Conservation (phyloP, 176 grass and related monocot species). For the Bonia amplexicaulis region DNA sequence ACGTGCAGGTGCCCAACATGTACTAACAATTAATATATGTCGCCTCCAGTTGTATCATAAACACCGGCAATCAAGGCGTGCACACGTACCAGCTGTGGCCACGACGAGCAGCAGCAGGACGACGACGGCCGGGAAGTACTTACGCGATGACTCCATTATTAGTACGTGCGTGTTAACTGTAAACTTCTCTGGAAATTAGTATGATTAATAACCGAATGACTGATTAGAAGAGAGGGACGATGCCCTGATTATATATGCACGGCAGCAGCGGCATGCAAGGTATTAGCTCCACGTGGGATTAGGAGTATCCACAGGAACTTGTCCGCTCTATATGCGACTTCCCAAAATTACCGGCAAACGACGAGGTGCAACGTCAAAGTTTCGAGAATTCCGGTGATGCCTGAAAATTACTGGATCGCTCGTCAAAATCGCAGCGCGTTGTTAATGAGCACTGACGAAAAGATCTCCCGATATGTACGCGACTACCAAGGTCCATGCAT, state of each 20-base stretch:
- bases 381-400: too few species aligned
- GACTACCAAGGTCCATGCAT: too few species aligned
- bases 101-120: constrained; percentile 1
- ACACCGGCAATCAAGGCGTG: neutral
- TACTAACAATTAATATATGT: too few species aligned
- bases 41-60: too few species aligned
- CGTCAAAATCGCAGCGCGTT: too few species aligned
- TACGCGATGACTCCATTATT: constrained; percentile 4
- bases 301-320: neutral
- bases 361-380: neutral
- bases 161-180: neutral
- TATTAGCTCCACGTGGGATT: neutral
- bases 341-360: neutral
- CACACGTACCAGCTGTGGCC: neutral
- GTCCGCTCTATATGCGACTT: neutral
- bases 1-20: too few species aligned
- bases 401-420: too few species aligned
- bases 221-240: neutral
- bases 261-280: neutral
- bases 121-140: neutral
- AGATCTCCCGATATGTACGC: too few species aligned
- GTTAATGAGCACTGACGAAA: too few species aligned
- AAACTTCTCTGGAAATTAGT: neutral
- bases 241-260: neutral
- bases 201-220: neutral